Conservation (phyloP, 1,284 basidiomycete genomes). For the Neonothopanus nambi region DNA sequence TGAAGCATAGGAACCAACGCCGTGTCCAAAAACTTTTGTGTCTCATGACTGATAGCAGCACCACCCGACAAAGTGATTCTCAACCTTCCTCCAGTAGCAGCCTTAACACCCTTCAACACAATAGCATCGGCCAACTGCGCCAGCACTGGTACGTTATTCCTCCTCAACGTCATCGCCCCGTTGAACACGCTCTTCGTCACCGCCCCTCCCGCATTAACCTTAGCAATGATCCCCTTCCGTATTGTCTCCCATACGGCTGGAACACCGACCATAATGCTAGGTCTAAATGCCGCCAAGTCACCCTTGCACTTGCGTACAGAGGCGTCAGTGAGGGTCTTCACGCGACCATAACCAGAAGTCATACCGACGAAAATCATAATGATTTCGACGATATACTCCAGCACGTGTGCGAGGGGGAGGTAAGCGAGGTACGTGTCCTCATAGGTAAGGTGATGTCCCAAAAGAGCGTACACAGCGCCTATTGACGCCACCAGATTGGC, state of each 20-base stretch:
- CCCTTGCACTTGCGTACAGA: constrained; percentile 89
- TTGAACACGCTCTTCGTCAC: constrained; percentile 78
- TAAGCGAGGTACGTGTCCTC: constrained; percentile 87
- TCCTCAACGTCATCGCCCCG: constrained; percentile 70
- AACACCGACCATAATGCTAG: constrained; percentile 88
- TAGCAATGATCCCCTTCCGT: constrained; percentile 87
- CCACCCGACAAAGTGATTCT: constrained; percentile 83
- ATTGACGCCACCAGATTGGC: constrained; percentile 85
- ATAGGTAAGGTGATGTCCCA: constrained; percentile 73
- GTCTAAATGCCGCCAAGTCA: constrained; percentile 83
- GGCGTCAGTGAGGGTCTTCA: constrained; percentile 95
- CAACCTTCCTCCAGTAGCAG: constrained; percentile 86
- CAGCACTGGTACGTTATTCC: constrained; percentile 66
- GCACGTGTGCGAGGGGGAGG: constrained; percentile 90
- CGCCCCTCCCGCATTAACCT: constrained; percentile 68
- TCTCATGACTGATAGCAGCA: constrained; percentile 81
- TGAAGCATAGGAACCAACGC: constrained; percentile 84
- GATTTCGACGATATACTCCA: constrained; percentile 83
- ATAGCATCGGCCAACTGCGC: constrained; percentile 70
- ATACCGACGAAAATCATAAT: constrained; percentile 67
- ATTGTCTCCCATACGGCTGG: constrained; percentile 92
- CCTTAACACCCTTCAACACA: constrained; percentile 75
- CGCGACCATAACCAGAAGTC: constrained; percentile 84
- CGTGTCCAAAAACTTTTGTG: constrained; percentile 87
- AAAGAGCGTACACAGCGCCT: constrained; percentile 73